A percentile compares a stretch with the other conserved stretches of the same genome.
phyloP scores from a whole-genome alignment of 2,329 filamentous ascomycete genomes.

The Pyrenophora seminiperda region DNA sequence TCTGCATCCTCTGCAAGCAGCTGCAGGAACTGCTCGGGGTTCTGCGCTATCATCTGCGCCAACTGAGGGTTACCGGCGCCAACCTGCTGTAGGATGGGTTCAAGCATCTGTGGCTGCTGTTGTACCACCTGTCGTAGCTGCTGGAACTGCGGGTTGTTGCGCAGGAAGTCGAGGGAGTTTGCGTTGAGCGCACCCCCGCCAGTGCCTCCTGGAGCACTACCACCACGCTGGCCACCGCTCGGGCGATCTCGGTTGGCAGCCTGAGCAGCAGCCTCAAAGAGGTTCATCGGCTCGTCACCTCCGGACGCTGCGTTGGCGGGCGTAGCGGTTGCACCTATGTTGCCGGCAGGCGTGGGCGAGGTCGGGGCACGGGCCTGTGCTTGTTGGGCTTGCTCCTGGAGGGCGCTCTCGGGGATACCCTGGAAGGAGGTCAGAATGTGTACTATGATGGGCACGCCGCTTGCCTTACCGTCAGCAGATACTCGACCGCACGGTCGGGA shows the following conservation, averaged over 20 bases:
- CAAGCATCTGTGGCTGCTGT: slow-evolving; percentile 97
- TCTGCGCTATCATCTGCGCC: slow-evolving; percentile 86
- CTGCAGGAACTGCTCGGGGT: slow-evolving; percentile 91
- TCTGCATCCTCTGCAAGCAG: slow-evolving; percentile 87
- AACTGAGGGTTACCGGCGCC: slow-evolving; percentile 93
- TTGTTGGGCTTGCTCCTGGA: slow-evolving; percentile 64
- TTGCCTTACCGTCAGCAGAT: slow-evolving; percentile 77
- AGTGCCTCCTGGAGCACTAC: slow-evolving; percentile 57
- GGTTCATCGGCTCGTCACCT: slow-evolving; percentile 73
- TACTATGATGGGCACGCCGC: slow-evolving; percentile 5
- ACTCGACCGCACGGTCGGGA: slow-evolving; percentile 95
- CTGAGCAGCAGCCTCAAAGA: slow-evolving; percentile 91
- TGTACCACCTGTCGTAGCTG: slow-evolving; percentile 96
- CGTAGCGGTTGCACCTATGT: slow-evolving; percentile 11
- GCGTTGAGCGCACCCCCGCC: slow-evolving; percentile 60
- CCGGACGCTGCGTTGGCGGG: slow-evolving; percentile 56
- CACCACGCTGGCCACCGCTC: slow-evolving; percentile 53
- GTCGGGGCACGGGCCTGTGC: slow-evolving; percentile 49
- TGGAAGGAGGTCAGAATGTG: slow-evolving; percentile 48
- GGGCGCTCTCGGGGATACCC: slow-evolving; percentile 88
- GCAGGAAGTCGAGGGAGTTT: slow-evolving; percentile 88
- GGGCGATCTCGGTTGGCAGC: slow-evolving; percentile 59
- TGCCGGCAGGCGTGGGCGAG: slow-evolving; percentile 48
- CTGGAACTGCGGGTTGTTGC: slow-evolving; percentile 96
- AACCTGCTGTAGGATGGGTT: slow-evolving; percentile 95